phyloP scores from a whole-genome alignment of 805 yeast genomes.

The Tetrapisispora arboricola region DNA sequence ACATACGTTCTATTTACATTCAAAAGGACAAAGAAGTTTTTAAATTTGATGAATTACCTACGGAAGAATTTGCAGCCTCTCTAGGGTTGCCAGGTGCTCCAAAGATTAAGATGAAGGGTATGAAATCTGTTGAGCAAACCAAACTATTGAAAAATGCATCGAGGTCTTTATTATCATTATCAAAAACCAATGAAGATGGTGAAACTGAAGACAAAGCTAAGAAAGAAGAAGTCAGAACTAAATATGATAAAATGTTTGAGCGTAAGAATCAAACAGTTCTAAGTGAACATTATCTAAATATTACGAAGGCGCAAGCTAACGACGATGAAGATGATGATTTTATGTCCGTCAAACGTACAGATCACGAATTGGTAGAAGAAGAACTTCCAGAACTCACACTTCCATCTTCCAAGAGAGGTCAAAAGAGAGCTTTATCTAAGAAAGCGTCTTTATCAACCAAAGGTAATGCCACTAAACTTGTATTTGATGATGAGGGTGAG shows the following conservation, averaged over 20 bases:
- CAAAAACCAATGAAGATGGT: conserved; percentile 56
- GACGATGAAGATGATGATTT: conserved; percentile 59
- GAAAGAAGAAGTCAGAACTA: conserved; percentile 51
- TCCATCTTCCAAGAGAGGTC: conserved; percentile 74
- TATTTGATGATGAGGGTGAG: conserved; percentile 89
- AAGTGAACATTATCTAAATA: conserved; percentile 74
- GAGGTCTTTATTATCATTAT: conserved; percentile 50
- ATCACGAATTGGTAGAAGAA: conserved; percentile 57
- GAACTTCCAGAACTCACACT: conserved; percentile 51
- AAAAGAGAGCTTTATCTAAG: conserved; percentile 79
- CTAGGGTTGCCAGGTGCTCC: conserved; percentile 96
- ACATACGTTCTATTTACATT: conserved; percentile 71
- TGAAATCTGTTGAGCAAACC: conserved; percentile 32
- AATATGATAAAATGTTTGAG: conserved; percentile 91
- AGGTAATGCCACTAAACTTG: conserved; percentile 66
- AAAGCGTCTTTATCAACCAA: conserved; percentile 53
- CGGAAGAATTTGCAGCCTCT: conserved; percentile 77
- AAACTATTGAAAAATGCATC: conserved; percentile 77
- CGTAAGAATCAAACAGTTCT: conserved; percentile 87
- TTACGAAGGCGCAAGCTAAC: conserved; percentile 42
- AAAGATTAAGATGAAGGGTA: conserved; percentile 62
- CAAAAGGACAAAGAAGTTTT: conserved; percentile 85
- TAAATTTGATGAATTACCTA: conserved; percentile 62
- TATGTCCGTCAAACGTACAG: conserved; percentile 66
- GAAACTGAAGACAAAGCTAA: conserved; percentile 33